Percentiles rank a stretch among this genome's conserved stretches.
Evolutionary conservation across 2,329 filamentous ascomycete genomes (phyloP).

Genomic region (Xylariales sp.): DNA sequence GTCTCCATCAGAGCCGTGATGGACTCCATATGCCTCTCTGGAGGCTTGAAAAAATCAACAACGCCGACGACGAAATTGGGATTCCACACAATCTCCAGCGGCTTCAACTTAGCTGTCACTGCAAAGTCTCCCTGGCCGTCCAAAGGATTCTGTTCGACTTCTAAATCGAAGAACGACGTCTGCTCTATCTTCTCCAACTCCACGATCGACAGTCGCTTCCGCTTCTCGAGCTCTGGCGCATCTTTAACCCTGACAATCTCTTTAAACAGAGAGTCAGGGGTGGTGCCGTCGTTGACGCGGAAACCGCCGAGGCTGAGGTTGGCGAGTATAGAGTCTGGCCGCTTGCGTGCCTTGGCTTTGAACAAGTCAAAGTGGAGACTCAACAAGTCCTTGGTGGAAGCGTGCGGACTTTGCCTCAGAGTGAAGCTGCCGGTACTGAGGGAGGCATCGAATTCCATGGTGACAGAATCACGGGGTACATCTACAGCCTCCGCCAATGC

Average conservation of each 20-base stretch:
- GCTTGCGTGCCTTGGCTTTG: constrained; percentile 81
- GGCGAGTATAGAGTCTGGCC: constrained; percentile 84
- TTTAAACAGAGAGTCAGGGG: constrained; percentile 82
- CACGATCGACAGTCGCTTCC: constrained; percentile 46
- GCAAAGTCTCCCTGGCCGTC: constrained; percentile 90
- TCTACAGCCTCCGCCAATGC: constrained; percentile 85
- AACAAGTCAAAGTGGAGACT: constrained; percentile 94
- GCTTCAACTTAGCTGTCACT: constrained; percentile 85
- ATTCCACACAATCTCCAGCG: constrained; percentile 96
- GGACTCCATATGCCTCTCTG: constrained; percentile 96
- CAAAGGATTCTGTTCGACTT: constrained; percentile 92
- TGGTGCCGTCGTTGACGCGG: constrained; percentile 93
- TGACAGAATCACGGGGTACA: constrained; percentile 83
- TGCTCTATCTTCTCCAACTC: constrained; percentile 48
- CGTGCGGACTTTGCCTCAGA: constrained; percentile 77
- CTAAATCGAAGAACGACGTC: constrained; percentile 86
- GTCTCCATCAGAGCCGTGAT: constrained; percentile 94
- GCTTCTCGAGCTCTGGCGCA: constrained; percentile 50
- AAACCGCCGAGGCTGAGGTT: constrained; percentile 89
- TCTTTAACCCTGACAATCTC: constrained; percentile 97
- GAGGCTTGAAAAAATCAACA: constrained; percentile 92
- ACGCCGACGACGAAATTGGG: constrained; percentile 88
- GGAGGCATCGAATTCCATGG: constrained; percentile 86
- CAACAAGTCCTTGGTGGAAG: constrained; percentile 74
- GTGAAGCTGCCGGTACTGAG: constrained; percentile 97